Percentiles rank a stretch among this genome's conserved stretches.
These are phyloP conservation scores for Microsporum ferrugineum DNA, from an alignment of 2,329 filamentous ascomycete species.

Conservation along the genomic window DNA sequence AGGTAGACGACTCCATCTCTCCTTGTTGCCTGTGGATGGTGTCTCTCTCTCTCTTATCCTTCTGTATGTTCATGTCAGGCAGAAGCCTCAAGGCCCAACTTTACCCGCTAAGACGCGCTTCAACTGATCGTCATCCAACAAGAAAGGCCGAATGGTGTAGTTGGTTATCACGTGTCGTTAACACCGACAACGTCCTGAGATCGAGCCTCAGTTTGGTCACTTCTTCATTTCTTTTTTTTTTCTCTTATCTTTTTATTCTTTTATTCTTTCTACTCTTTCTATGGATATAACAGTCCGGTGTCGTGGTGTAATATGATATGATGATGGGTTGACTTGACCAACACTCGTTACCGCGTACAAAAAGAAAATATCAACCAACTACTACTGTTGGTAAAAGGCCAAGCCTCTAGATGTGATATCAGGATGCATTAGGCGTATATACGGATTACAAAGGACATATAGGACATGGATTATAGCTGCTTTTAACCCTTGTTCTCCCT, in stretches of 20 bases:
- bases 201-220: constrained; percentile 4
- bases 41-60: no score
- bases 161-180: constrained; percentile 5
- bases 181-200: constrained; percentile 5
- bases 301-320: no score
- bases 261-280: background rate
- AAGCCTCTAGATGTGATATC: no score
- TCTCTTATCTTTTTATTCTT: background rate
- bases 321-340: no score
- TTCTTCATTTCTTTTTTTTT: background rate
- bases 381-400: no score
- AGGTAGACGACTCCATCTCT: background rate
- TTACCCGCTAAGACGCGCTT: background rate
- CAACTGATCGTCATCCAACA: background rate
- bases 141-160: constrained; percentile 5
- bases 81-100: background rate
- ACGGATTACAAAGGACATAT: no score
- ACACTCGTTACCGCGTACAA: no score
- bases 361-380: no score
- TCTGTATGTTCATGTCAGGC: background rate
- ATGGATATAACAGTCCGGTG: background rate
- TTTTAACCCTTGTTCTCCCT: no score
- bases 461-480: no score
- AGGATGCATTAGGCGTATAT: no score
- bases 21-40: background rate